Percentiles rank a stretch among this genome's conserved stretches.
Evolutionary conservation across 306 rosid species (phyloP).

Genomic region (Mucuna pruriens): DNA sequence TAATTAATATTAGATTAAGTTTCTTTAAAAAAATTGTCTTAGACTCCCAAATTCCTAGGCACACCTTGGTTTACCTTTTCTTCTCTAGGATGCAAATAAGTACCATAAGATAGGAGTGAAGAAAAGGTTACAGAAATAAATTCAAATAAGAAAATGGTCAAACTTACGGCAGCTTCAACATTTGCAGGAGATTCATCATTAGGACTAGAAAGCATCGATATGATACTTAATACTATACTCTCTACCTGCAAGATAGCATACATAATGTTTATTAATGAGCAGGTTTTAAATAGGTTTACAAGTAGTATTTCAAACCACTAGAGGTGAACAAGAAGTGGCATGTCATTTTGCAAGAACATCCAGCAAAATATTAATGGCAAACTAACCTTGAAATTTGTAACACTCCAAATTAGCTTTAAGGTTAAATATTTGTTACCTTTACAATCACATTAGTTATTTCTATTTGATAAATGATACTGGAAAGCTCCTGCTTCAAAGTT

Average conservation of each 20-base stretch:
- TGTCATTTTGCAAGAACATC: conserved; percentile 10
- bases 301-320: conserved; percentile 20
- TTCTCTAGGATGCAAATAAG: conserved; percentile 24
- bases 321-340: conserved; percentile 16
- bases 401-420: conserved; percentile 30
- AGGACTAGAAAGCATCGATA: conserved; percentile 96
- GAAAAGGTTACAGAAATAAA: conserved; percentile 2
- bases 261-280: neutral
- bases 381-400: conserved; percentile 27
- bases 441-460: neutral
- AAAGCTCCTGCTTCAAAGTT: conserved; percentile 5
- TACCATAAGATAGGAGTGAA: neutral
- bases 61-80: neutral
- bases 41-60: too few relatives aligned
- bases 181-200: conserved; percentile 99
- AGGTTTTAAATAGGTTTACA: conserved; percentile 28
- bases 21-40: too few relatives aligned
- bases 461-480: neutral
- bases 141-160: neutral
- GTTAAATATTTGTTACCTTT: neutral
- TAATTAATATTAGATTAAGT: too few relatives aligned
- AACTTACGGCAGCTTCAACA: conserved; percentile 98
- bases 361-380: conserved; percentile 22
- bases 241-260: conserved; percentile 75
- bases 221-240: conserved; percentile 95